Base-by-base conservation (phyloP, 1,284 basidiomycete species). In the Hemileia vastatrix region DNA sequence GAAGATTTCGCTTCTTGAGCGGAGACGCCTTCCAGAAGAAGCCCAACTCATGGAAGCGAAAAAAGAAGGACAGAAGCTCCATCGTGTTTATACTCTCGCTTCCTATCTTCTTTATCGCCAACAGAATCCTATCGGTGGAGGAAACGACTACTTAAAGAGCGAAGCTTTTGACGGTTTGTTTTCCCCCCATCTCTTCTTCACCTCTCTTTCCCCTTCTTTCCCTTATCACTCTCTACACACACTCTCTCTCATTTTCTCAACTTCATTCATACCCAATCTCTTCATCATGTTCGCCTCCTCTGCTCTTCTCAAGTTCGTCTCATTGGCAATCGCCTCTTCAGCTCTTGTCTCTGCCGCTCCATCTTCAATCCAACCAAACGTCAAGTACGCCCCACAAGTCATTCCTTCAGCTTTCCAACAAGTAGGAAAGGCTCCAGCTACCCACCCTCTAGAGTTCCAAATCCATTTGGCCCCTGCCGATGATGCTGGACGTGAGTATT, bases 381-480 rank as follows among this genome's bases (percentile, higher is more conserved):
- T 40, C 15, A 9, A 40, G 9, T 40, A 40, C 36, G 36, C 36
- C 15, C 36, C 36, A 11, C 11, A 40, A 9, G 36, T 40, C 36
- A 40, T 40, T 40, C 36, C 36, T 11, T 9, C 36, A 9, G 36
- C 36, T 40, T 40, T 40, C 36, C 11, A 11, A 9, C 36, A 9
- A 11, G 9, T 11, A 15, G 36, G 36, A 11, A 9, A 40, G 15
- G 36, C 36, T 11, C 36, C 36, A 40, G 15, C 15, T 9, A 40
- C 11, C 36, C 36, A 40, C 9, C 27, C 15, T 23, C 40, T 57
- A 45, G 61, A 49, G 6, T 59, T 66, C 44, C 64, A 62, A 27
- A 23, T 66, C 11, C 19, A 33, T 19, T 64, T 66, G 36, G 36
- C 36, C 1, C 15, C 36, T 40, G 36, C 36, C 15, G 36, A 40